Percentiles rank a stretch among this genome's conserved stretches.
Evolutionary conservation across 106 monocot species (phyloP).

Genomic region (Dactylorhiza incarnata): DNA sequence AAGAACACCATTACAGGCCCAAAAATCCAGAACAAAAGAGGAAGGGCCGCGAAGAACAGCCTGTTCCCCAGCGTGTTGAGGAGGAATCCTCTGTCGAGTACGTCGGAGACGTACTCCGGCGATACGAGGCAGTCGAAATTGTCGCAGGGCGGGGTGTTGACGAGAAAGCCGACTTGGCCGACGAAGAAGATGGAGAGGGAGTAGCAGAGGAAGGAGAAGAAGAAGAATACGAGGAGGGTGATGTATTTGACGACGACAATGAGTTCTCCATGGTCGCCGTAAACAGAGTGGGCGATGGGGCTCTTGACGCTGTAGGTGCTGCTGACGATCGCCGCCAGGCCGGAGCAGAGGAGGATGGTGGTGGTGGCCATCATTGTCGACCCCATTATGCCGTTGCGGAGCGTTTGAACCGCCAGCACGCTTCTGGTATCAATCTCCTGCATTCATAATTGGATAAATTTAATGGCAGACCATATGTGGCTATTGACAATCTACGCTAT

Average conservation of each 20-base stretch:
- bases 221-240: slow-evolving; percentile 26
- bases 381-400: slow-evolving; percentile 16
- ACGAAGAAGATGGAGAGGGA: slow-evolving; percentile 25
- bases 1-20: slow-evolving; percentile 24
- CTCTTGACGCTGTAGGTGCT: slow-evolving; percentile 26
- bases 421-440: slow-evolving; percentile 16
- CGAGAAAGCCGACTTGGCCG: slow-evolving; percentile 30
- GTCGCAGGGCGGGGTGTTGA: slow-evolving; percentile 11
- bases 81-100: slow-evolving; percentile 16
- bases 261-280: slow-evolving; percentile 16
- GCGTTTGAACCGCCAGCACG: slow-evolving; percentile 14
- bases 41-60: slow-evolving; percentile 20
- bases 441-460: too few relatives aligned
- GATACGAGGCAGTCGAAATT: not conserved
- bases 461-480: too few relatives aligned
- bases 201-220: slow-evolving; percentile 36
- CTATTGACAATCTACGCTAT: too few relatives aligned
- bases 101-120: slow-evolving; percentile 4
- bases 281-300: slow-evolving; percentile 5
- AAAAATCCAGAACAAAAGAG: slow-evolving; percentile 29
- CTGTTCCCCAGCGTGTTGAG: slow-evolving; percentile 23
- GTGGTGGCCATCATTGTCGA: slow-evolving; percentile 26
- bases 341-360: slow-evolving; percentile 21
- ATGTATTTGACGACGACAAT: slow-evolving; percentile 27
- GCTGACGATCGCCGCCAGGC: slow-evolving; percentile 20